phyloP scores from a whole-genome alignment of 2,329 filamentous ascomycete genomes.

The Harringtonia lauricola region DNA sequence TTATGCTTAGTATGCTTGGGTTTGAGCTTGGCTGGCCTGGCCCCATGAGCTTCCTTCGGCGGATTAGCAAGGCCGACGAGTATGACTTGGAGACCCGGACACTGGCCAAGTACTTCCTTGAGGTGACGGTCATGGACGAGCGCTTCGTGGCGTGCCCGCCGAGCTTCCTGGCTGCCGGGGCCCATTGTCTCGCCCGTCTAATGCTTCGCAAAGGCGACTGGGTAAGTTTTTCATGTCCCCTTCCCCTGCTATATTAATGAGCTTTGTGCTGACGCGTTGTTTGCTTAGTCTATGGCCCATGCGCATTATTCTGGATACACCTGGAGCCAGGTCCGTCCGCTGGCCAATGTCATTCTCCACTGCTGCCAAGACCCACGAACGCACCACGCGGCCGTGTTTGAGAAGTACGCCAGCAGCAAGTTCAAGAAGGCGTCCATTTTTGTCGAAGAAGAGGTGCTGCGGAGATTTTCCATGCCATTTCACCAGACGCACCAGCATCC shows the following conservation, averaged over 20 bases:
- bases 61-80: constrained; percentile 96
- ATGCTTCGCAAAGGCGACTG: constrained; percentile 88
- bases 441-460: constrained; percentile 63
- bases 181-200: constrained; percentile 81
- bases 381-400: constrained; percentile 79
- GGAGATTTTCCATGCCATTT: constrained; percentile 40
- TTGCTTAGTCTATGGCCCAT: constrained; percentile 60
- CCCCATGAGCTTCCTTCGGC: constrained; percentile 93
- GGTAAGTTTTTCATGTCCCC: constrained; percentile 40
- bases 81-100: constrained; percentile 94
- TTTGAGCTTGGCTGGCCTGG: constrained; percentile 98
- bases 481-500: constrained; percentile 1
- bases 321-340: constrained; percentile 65
- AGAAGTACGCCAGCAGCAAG: constrained; percentile 81
- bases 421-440: constrained; percentile 78
- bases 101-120: constrained; percentile 93
- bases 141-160: constrained; percentile 86
- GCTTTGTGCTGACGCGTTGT: neutral
- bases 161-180: constrained; percentile 82
- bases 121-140: constrained; percentile 96
- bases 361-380: constrained; percentile 73
- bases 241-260: neutral
- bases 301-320: constrained; percentile 93
- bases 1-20: constrained; percentile 93
- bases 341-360: constrained; percentile 71